These are phyloP conservation scores for Liriodendron chinense DNA, from an alignment of 164 flowering plant genomes.

Conservation along the genomic window DNA sequence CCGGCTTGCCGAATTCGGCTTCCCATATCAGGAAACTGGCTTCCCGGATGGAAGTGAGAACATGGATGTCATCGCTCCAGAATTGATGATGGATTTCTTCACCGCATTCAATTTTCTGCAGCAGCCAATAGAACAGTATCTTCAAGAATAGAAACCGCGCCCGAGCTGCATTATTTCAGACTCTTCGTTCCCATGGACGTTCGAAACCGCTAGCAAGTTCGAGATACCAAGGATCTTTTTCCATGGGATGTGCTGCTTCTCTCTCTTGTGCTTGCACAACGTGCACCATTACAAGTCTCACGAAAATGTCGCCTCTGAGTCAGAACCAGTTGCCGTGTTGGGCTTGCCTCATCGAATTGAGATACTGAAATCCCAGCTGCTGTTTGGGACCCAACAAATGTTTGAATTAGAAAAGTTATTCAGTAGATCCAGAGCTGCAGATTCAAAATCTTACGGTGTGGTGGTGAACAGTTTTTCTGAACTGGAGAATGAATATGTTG, in stretches of 20 bases:
- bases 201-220: slow-evolving; percentile 26
- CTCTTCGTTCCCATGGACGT: slow-evolving; percentile 37
- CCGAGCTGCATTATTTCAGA: slow-evolving; percentile 54
- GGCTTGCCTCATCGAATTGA: slow-evolving; percentile 31
- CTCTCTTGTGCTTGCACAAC: slow-evolving; percentile 15
- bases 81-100: slow-evolving; percentile 23
- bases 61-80: slow-evolving; percentile 34
- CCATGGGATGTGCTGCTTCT: slow-evolving; percentile 35
- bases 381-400: not conserved
- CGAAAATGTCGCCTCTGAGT: slow-evolving; percentile 20
- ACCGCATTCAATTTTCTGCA: slow-evolving; percentile 27
- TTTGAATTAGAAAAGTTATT: not conserved
- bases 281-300: slow-evolving; percentile 10
- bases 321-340: slow-evolving; percentile 34
- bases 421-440: slow-evolving; percentile 20
- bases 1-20: slow-evolving; percentile 19
- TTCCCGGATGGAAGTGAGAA: slow-evolving; percentile 54
- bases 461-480: slow-evolving; percentile 42
- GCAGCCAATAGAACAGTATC: slow-evolving; percentile 31
- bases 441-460: slow-evolving; percentile 29
- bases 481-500: slow-evolving; percentile 35
- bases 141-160: slow-evolving; percentile 20
- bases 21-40: slow-evolving; percentile 38
- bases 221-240: slow-evolving; percentile 47
- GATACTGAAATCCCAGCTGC: slow-evolving; percentile 26